These are phyloP conservation scores for Zostera marina DNA, from an alignment of 116 monocot genomes.

Conservation along the genomic window DNA sequence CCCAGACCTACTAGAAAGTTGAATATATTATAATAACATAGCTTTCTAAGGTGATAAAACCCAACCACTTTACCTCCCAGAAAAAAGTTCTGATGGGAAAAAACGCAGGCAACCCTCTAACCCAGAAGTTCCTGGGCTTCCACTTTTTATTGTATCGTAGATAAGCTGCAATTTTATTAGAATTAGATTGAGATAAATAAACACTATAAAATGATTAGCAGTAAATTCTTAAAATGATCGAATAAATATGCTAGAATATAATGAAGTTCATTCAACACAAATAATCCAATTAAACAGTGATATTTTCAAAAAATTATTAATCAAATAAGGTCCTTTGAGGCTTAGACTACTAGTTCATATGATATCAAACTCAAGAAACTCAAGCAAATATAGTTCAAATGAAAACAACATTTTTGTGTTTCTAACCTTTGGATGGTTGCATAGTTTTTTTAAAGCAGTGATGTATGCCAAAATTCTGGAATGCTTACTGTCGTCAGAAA, in stretches of 20 bases:
- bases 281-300: too few species aligned
- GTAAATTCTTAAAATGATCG: neutral
- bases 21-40: neutral
- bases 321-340: too few species aligned
- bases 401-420: neutral
- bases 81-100: constrained; percentile 83
- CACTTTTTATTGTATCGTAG: constrained; percentile 88
- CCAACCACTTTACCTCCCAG: constrained; percentile 48
- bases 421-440: constrained; percentile 91
- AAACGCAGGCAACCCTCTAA: constrained; percentile 79
- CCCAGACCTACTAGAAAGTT: constrained; percentile 47
- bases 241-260: neutral
- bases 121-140: constrained; percentile 63
- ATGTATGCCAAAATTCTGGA: constrained; percentile 93
- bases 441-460: constrained; percentile 93
- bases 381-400: too few species aligned
- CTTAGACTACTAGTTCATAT: neutral
- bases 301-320: too few species aligned
- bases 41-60: neutral
- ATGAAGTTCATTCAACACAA: too few species aligned
- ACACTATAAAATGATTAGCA: neutral
- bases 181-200: neutral
- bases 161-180: constrained; percentile 48
- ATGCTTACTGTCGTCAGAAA: constrained; percentile 59
- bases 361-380: neutral